Conservation (phyloP, 257 asterid species). For the Plectranthus barbatus region DNA sequence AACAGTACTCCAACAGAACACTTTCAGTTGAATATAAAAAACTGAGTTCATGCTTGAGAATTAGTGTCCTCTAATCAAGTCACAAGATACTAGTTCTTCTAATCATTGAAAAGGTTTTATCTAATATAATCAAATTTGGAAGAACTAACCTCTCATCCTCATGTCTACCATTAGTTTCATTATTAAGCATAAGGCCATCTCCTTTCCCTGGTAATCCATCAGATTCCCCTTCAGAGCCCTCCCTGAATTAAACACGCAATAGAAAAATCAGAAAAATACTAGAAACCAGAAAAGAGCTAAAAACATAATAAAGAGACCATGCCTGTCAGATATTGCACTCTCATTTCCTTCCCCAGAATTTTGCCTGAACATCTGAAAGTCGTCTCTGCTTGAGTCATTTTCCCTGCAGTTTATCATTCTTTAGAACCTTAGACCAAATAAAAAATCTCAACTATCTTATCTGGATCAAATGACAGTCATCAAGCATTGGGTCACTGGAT, state of each 20-base stretch:
- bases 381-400: slow-evolving; percentile 18
- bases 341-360: slow-evolving; percentile 27
- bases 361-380: slow-evolving; percentile 19
- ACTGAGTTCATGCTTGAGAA: slow-evolving; percentile 4
- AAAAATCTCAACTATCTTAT: slow-evolving; percentile 5
- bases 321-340: slow-evolving; percentile 32
- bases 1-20: not conserved
- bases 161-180: slow-evolving; percentile 42
- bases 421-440: slow-evolving; percentile 13
- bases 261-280: slow-evolving; percentile 5
- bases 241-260: slow-evolving; percentile 37
- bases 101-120: not conserved
- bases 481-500: slow-evolving; percentile 6
- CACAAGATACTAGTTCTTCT: not conserved
- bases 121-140: not conserved
- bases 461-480: slow-evolving; percentile 4
- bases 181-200: slow-evolving; percentile 26
- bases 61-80: not conserved
- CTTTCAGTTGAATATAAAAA: not conserved
- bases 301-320: slow-evolving; percentile 14
- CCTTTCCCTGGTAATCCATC: slow-evolving; percentile 28
- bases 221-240: slow-evolving; percentile 30
- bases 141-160: slow-evolving; percentile 62
- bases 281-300: slow-evolving; percentile 2
- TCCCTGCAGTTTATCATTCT: slow-evolving; percentile 31